Conservation (phyloP, 73 alveolate species). For the Paramecium biaurelia region DNA sequence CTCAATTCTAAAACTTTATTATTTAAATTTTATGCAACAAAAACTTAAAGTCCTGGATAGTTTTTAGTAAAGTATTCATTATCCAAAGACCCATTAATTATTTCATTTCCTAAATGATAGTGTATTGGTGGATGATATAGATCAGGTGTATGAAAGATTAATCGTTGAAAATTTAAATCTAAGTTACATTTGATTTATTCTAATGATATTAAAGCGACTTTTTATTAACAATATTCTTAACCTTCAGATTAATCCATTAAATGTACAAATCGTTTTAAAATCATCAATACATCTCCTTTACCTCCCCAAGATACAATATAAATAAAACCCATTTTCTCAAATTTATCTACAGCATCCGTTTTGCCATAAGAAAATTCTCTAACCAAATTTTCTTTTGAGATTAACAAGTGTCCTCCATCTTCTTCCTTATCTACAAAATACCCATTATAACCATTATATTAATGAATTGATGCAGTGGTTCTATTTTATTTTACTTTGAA, state of each 20-base stretch:
- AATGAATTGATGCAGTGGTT: not conserved
- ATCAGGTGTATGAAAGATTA: conserved; percentile 36
- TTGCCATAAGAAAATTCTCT: conserved; percentile 14
- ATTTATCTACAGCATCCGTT: conserved; percentile 35
- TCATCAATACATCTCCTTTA: not conserved
- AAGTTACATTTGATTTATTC: conserved; percentile 30
- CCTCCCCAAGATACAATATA: conserved; percentile 39
- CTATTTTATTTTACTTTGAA: not conserved
- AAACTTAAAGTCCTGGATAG: conserved; percentile 38
- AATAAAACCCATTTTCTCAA: not conserved
- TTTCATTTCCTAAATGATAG: not conserved
- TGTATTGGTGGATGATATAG: conserved; percentile 51
- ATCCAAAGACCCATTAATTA: not conserved
- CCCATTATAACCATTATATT: not conserved
- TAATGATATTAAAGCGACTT: not conserved
- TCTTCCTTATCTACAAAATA: not conserved
- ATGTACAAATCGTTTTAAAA: not conserved
- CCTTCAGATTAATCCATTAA: not conserved
- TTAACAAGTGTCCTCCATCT: conserved; percentile 26
- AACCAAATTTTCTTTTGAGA: not conserved
- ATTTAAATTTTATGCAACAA: conserved; percentile 4
- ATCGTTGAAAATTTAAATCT: not conserved
- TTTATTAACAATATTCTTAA: not conserved
- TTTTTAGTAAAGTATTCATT: not conserved
- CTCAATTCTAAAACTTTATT: conserved; percentile 11